phyloP scores from a whole-genome alignment of 1,284 basidiomycete genomes.

The Austroboletus novae-zelandiae region DNA sequence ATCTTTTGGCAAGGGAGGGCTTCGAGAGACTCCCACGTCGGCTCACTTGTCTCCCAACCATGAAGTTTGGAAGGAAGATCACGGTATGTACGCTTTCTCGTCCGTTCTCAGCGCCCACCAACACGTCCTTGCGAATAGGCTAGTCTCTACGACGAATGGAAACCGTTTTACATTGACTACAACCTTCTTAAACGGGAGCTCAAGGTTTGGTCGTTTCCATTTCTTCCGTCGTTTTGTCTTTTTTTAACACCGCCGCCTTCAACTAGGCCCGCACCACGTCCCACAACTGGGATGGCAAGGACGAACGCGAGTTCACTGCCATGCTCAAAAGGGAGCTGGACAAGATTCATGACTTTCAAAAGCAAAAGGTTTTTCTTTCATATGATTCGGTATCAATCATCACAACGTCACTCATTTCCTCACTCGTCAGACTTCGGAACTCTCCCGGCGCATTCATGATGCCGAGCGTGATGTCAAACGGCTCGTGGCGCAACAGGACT shows the following conservation, averaged over 20 bases:
- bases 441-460: slow-evolving; percentile 75
- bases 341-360: slow-evolving; percentile 96
- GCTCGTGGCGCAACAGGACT: slow-evolving; percentile 64
- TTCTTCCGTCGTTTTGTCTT: background rate
- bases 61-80: slow-evolving; percentile 93
- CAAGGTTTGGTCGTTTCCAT: slow-evolving; percentile 52
- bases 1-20: slow-evolving; percentile 7
- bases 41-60: slow-evolving; percentile 18
- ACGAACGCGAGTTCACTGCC: slow-evolving; percentile 79
- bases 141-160: slow-evolving; percentile 87
- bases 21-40: background rate
- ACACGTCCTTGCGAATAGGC: slow-evolving; percentile 45
- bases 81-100: slow-evolving; percentile 50
- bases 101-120: background rate
- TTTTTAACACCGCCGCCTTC: background rate
- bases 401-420: slow-evolving; percentile 3
- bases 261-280: slow-evolving; percentile 56
- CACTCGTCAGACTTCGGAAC: slow-evolving; percentile 68
- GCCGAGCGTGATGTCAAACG: slow-evolving; percentile 79
- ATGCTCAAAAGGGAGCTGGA: slow-evolving; percentile 88
- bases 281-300: slow-evolving; percentile 68
- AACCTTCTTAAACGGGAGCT: slow-evolving; percentile 86
- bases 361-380: slow-evolving; percentile 62
- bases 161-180: slow-evolving; percentile 88
- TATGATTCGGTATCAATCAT: background rate